Evolutionary conservation across 192 early-diverging fungal species (phyloP).

Genomic region (Allomyces arbusculus): DNA sequence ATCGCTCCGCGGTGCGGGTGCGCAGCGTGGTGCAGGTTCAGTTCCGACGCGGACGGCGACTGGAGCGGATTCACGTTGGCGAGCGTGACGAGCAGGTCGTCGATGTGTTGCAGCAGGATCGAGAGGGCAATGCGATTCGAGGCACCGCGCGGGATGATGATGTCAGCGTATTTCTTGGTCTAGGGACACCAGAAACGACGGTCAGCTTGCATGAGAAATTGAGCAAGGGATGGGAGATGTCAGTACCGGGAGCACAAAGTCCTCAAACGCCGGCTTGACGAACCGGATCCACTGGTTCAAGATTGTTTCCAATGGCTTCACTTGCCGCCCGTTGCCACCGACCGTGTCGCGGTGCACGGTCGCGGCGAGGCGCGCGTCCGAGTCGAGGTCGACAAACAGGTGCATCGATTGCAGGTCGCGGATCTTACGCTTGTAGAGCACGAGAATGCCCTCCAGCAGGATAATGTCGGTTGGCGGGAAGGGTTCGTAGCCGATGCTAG

Average conservation of each 20-base stretch:
- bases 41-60: too few species aligned
- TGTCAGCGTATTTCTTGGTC: conserved; percentile 54
- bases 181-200: conserved; percentile 10
- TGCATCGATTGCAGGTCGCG: conserved; percentile 52
- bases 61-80: background rate
- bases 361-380: conserved; percentile 45
- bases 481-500: background rate
- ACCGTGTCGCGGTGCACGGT: conserved; percentile 12
- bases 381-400: conserved; percentile 70
- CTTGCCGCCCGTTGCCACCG: background rate
- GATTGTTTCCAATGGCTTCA: conserved; percentile 24
- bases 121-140: conserved; percentile 40
- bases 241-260: conserved; percentile 62
- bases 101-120: conserved; percentile 30
- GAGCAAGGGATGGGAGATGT: too few species aligned
- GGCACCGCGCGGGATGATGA: conserved; percentile 47
- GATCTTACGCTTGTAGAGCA: conserved; percentile 46
- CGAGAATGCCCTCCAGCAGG: conserved; percentile 56
- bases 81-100: background rate
- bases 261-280: conserved; percentile 73
- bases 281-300: conserved; percentile 48
- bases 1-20: too few species aligned
- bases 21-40: too few species aligned
- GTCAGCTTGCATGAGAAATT: too few species aligned
- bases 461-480: conserved; percentile 29